Evolutionary conservation across 768 basidiomycete genomes (phyloP).

Genomic region (Daedaleopsis sinensis): DNA sequence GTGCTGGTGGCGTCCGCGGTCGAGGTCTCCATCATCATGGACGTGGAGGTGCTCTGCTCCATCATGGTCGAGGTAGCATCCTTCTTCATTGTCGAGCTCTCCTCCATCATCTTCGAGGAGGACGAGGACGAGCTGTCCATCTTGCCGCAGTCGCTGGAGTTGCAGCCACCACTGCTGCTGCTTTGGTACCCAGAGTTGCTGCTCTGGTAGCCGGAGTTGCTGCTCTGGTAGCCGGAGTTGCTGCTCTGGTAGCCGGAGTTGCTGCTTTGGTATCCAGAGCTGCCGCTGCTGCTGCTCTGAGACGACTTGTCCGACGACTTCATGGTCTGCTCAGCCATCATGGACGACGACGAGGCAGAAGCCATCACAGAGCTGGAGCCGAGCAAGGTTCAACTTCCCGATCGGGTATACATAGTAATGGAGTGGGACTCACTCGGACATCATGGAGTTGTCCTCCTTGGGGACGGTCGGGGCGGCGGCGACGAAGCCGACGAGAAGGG

Average conservation of each 20-base stretch:
- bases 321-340: neutral
- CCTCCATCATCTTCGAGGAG: neutral
- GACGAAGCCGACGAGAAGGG: slow-evolving; percentile 53
- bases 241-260: neutral
- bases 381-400: neutral
- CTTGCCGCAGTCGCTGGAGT: slow-evolving; percentile 13
- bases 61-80: neutral
- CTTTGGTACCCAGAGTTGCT: slow-evolving; percentile 1
- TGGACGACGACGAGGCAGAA: neutral
- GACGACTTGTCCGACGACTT: neutral
- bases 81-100: neutral
- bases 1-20: slow-evolving; percentile 12
- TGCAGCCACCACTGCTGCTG: neutral
- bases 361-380: neutral
- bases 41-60: neutral
- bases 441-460: slow-evolving; percentile 36
- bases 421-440: slow-evolving; percentile 2
- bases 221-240: slow-evolving; percentile 3
- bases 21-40: slow-evolving; percentile 10
- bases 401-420: neutral
- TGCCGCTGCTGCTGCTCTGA: slow-evolving; percentile 16
- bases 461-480: slow-evolving; percentile 46
- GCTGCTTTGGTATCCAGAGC: slow-evolving; percentile 16
- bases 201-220: slow-evolving; percentile 2
- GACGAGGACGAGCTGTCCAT: neutral